Evolutionary conservation across 2,329 filamentous ascomycete genomes (phyloP).

Genomic region (Aspergillus niger): DNA sequence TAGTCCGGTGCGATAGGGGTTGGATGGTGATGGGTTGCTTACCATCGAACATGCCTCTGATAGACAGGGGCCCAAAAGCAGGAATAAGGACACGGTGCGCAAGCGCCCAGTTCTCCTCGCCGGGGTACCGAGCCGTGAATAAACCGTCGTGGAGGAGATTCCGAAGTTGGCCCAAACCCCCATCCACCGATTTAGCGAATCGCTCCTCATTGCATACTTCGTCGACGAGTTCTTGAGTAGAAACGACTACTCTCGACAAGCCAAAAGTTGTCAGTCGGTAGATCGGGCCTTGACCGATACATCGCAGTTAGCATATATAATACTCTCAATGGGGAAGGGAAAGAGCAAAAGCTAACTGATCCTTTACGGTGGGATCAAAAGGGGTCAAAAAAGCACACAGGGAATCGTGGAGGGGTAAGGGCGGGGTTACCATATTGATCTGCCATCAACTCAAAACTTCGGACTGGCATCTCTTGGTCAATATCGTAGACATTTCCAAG

Average conservation of each 20-base stretch:
- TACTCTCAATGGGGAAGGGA: neutral
- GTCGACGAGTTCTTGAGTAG: slow-evolving; percentile 58
- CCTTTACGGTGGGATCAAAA: neutral
- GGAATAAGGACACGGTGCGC: slow-evolving; percentile 56
- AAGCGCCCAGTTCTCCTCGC: slow-evolving; percentile 63
- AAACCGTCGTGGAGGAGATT: slow-evolving; percentile 65
- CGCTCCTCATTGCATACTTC: slow-evolving; percentile 67
- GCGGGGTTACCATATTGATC: slow-evolving; percentile 62
- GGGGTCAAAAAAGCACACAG: neutral
- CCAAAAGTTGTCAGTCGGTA: slow-evolving; percentile 57
- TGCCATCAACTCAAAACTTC: slow-evolving; percentile 59
- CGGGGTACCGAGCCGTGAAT: slow-evolving; percentile 58
- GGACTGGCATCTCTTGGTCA: slow-evolving; percentile 58
- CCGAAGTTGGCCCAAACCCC: slow-evolving; percentile 57
- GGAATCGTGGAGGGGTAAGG: slow-evolving; percentile 14
- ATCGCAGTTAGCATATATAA: neutral
- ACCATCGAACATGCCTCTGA: slow-evolving; percentile 48
- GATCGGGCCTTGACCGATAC: slow-evolving; percentile 53
- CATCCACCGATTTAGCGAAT: slow-evolving; percentile 61
- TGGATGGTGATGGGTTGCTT: slow-evolving; percentile 2
- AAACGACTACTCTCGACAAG: slow-evolving; percentile 51
- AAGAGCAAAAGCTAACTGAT: neutral
- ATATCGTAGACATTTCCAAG: slow-evolving; percentile 68
- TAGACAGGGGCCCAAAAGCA: slow-evolving; percentile 50
- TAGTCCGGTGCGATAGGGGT: neutral